phyloP scores from a whole-genome alignment of 2,329 filamentous ascomycete species.

The Aspergillus sp. region DNA sequence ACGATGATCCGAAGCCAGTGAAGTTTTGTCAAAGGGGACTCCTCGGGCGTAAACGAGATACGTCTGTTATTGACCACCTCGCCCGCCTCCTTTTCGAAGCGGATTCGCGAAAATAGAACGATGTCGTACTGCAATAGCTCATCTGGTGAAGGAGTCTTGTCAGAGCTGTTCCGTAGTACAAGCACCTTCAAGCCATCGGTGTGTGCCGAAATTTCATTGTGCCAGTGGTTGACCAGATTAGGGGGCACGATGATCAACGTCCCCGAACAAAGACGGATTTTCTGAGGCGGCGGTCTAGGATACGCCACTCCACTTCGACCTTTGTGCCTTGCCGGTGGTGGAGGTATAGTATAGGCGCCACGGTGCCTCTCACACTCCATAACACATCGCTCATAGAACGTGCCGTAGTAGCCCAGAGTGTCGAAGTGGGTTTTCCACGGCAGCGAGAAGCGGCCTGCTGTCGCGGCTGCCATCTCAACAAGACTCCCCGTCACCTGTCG shows the following conservation, averaged over 20 bases:
- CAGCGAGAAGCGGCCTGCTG: constrained; percentile 65
- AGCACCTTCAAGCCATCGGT: constrained; percentile 67
- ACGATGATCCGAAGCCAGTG: constrained; percentile 89
- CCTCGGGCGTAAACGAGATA: constrained; percentile 49
- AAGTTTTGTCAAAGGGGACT: constrained; percentile 67
- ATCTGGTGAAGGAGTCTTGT: constrained; percentile 57
- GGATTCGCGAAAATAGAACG: constrained; percentile 71
- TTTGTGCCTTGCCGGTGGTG: constrained; percentile 43
- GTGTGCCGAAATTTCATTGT: constrained; percentile 76
- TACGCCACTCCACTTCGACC: constrained; percentile 45
- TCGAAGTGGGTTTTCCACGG: constrained; percentile 71
- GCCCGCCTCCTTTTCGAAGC: constrained; percentile 69
- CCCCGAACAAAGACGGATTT: constrained; percentile 64
- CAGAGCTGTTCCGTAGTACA: constrained; percentile 56
- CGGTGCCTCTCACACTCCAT: constrained; percentile 59
- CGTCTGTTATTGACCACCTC: constrained; percentile 53
- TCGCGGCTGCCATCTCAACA: constrained; percentile 73
- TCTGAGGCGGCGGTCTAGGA: constrained; percentile 42
- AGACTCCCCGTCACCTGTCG: constrained; percentile 61
- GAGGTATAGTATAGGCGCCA: constrained; percentile 60
- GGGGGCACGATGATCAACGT: constrained; percentile 80
- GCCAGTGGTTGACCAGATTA: constrained; percentile 84
- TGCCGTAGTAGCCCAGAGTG: constrained; percentile 48
- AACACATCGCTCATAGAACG: constrained; percentile 58
- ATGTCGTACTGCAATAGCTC: constrained; percentile 71